Evolutionary conservation across 2,329 filamentous ascomycete species (phyloP).

Genomic region (Botrytis aclada): DNA sequence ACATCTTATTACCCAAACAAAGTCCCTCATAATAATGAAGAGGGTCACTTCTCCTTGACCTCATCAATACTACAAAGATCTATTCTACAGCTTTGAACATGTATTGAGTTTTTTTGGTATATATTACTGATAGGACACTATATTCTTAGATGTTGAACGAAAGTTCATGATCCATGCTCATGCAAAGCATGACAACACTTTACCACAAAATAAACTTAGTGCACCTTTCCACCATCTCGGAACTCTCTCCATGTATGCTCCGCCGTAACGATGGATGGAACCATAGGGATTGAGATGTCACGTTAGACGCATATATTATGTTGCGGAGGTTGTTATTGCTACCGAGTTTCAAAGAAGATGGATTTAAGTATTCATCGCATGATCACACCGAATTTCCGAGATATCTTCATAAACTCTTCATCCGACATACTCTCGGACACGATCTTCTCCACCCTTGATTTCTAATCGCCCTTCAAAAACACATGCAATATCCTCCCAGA

Average conservation of each 20-base stretch:
- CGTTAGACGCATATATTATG: background rate
- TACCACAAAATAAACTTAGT: background rate
- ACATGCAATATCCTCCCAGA: background rate
- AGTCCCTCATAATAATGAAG: too few species aligned
- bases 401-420: background rate
- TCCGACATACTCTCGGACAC: background rate
- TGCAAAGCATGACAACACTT: background rate
- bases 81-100: too few species aligned
- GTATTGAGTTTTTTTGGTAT: too few species aligned
- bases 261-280: background rate
- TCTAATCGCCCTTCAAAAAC: background rate
- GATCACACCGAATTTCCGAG: background rate
- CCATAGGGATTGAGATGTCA: background rate
- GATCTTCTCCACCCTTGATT: background rate
- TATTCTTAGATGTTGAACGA: background rate
- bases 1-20: background rate
- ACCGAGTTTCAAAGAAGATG: background rate
- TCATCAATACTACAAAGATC: too few species aligned
- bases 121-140: too few species aligned
- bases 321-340: background rate
- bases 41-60: too few species aligned
- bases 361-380: background rate
- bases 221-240: background rate
- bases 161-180: background rate
- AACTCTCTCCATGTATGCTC: fast-evolving